These are phyloP conservation scores for Volvariella volvacea DNA, from an alignment of 1,284 basidiomycete species.

Conservation along the genomic window DNA sequence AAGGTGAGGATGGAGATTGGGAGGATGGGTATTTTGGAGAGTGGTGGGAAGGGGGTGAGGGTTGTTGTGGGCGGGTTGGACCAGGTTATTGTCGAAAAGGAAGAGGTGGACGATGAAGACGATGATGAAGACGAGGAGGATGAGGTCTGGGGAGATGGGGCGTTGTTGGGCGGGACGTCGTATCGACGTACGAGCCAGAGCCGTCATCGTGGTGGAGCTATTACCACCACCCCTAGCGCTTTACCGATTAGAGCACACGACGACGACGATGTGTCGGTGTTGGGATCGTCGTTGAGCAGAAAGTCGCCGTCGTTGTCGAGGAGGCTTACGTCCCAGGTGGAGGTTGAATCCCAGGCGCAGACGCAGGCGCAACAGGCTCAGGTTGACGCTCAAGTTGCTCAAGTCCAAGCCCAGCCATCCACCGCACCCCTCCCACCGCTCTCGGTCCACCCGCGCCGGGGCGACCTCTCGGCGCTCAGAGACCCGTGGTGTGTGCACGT, in stretches of 20 bases:
- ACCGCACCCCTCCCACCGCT: slow-evolving; percentile 26
- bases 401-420: not conserved
- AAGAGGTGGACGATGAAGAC: slow-evolving; percentile 10
- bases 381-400: not conserved
- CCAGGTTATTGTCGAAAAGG: slow-evolving; percentile 15
- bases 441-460: slow-evolving; percentile 56
- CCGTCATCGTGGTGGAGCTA: too few species aligned
- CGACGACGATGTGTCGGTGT: not conserved
- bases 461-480: slow-evolving; percentile 49
- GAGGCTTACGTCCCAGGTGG: not conserved
- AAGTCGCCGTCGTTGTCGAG: not conserved
- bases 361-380: not conserved
- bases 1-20: too few species aligned
- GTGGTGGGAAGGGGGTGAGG: slow-evolving; percentile 19
- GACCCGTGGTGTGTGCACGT: slow-evolving; percentile 48
- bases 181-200: too few species aligned
- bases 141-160: not conserved
- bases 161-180: too few species aligned
- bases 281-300: not conserved
- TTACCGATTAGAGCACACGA: not conserved
- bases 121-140: slow-evolving; percentile 7
- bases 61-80: too few species aligned
- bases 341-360: not conserved
- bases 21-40: slow-evolving; percentile 20
- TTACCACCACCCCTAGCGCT: not conserved